Base-by-base conservation (phyloP, 768 basidiomycete genomes). In the Lactifluus hygrophoroides region DNA sequence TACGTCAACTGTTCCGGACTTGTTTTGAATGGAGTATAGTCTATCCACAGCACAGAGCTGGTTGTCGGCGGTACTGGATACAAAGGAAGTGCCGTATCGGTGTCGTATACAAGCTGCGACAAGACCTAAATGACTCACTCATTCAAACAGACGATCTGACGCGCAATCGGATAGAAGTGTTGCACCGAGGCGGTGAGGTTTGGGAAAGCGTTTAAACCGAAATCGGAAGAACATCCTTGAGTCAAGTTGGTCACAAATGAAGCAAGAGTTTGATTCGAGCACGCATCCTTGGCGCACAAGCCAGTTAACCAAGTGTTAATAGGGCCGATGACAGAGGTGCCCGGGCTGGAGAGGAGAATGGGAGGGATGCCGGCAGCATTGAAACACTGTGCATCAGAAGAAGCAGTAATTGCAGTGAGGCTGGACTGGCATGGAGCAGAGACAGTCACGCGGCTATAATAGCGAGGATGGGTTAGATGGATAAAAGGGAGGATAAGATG, bases 231-330 rank as follows among this genome's bases (percentile, higher is more conserved):
- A 68, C 83, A 85, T 28, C 81, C 81, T 5, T 67, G 64, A 0
- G 81, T 81, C 47, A 86, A 52, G 64, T 81, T 83, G 30, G 72
- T 65, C 8, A 82, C 78, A 45, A 88, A 73, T 1, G 72, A 65
- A 19, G 82, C 69, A 10, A 90, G 74, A 0, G 85, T 82, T 19
- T 70, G 70, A 60, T 89, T 85, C 64, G 74, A 79, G 68, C 87
- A 88, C 9, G 79, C 68, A 3, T 71, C 70, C 46, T 72, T 70
- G 17, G 75, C 62, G 67, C 86, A 88, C 51, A 85, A 37, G 47
- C 77, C 79, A 0, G 70, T 74, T 48, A 88, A 69, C 88, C 88
- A 90, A 40, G 52, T 76, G 69, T 85, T 73, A 55, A 88, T 63
- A 13, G 81, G 72, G 5, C 64, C 61, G n/a, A 81, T 69, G 46